Base-by-base conservation (phyloP, 352 stramenopile genomes). In the Globisporangium splendens region DNA sequence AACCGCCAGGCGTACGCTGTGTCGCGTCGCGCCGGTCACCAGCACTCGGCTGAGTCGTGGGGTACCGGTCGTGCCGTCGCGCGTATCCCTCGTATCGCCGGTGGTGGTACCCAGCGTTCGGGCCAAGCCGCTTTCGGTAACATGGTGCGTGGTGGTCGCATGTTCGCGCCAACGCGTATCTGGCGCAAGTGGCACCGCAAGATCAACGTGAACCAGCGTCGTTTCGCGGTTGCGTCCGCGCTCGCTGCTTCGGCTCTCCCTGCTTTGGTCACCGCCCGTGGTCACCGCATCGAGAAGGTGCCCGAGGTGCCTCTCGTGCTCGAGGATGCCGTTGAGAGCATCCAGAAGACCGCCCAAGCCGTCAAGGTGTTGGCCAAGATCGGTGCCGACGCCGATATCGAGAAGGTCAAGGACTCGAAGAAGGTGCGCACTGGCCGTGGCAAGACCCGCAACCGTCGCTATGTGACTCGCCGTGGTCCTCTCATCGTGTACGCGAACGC, bases 81-180 rank as follows among this genome's bases (percentile, higher is more conserved):
- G 62, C 97, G 97, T 98, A 99, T 99, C 77, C 97, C 97, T 56
- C 97, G 97, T 97, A 97, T 99, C 60, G 85, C 95, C 66, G 97
- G 97, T 67, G 95, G 96, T 53, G 97, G 97, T 86, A 99, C 97
- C 72, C 95, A 96, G 72, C 89, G 94, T 60, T 97, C 96, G 31
- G 97, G 97, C 70, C 97, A 99, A 81, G 97, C 94, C 86, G 97
- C 97, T 33, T 99, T 99, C 85, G 97, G 97, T 61, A 99, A 99
- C 95, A 98, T 98, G 97, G 98, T 93, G 84, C 95, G 93, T 83
- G 93, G 86, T 63, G 97, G 96, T 83, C 92, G 96, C 75, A 99
- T 99, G 97, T 99, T 99, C 76, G 94, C 94, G 28, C 97, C 97
- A 54, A 99, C 97, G 72, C 98, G 98, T 73, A 98, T 98, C 63